Conservation (phyloP, 2,329 filamentous ascomycete species). For the Fusarium concolor region DNA sequence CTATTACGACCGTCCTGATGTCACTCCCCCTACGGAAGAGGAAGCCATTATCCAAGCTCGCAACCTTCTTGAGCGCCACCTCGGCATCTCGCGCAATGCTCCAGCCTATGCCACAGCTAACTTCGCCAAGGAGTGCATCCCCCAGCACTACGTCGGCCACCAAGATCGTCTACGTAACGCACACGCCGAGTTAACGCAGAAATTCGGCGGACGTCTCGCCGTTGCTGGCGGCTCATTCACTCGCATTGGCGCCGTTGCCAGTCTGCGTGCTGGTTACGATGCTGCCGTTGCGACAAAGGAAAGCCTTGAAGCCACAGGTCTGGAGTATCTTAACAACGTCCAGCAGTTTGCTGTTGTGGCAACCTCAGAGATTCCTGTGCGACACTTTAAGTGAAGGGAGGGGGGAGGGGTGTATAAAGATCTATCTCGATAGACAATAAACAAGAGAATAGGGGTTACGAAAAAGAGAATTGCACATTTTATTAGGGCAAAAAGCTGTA, state of each 20-base stretch:
- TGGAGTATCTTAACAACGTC: constrained; percentile 45
- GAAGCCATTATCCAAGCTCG: constrained; percentile 78
- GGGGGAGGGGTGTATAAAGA: not conserved
- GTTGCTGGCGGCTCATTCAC: constrained; percentile 70
- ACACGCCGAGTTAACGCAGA: constrained; percentile 63
- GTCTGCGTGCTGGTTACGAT: constrained; percentile 60
- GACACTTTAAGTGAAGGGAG: constrained; percentile 23
- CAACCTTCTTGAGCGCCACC: constrained; percentile 76
- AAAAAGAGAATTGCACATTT: constrained; percentile 1
- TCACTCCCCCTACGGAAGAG: constrained; percentile 66
- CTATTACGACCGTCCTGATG: constrained; percentile 73
- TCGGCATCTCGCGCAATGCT: constrained; percentile 71
- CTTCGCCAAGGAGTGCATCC: constrained; percentile 78
- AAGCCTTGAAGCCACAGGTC: constrained; percentile 45
- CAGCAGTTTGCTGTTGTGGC: constrained; percentile 44
- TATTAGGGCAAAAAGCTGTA: constrained; percentile 23
- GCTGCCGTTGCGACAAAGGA: constrained; percentile 40
- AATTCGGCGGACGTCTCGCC: constrained; percentile 72
- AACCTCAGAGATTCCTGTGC: constrained; percentile 44
- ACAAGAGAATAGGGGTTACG: not conserved
- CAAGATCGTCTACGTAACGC: constrained; percentile 68
- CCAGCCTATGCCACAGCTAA: constrained; percentile 71
- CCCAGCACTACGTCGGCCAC: constrained; percentile 90
- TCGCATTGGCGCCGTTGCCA: constrained; percentile 62
- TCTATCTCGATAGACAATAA: not conserved